Percentiles rank a stretch among this genome's conserved stretches.
phyloP scores from a whole-genome alignment of 2,329 filamentous ascomycete genomes.

The Botrytis byssoidea region DNA sequence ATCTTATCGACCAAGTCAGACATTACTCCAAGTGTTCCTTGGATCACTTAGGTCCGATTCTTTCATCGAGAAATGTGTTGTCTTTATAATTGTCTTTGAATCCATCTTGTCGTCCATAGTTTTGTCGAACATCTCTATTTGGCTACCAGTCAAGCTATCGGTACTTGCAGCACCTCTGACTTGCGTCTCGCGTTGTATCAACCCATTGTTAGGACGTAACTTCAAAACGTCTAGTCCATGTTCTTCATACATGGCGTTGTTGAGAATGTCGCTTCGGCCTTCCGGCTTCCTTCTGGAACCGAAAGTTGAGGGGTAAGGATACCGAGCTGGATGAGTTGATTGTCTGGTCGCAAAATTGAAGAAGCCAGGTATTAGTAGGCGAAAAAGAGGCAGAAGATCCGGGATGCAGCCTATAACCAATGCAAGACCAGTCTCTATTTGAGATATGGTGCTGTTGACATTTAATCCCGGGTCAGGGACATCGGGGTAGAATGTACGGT shows the following conservation, averaged over 20 bases:
- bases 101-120: not conserved
- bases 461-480: constrained; percentile 24
- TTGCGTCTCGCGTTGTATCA: not conserved
- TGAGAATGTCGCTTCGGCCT: not conserved
- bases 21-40: constrained; percentile 13
- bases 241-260: not conserved
- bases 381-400: constrained; percentile 1
- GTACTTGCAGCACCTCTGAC: constrained; percentile 6
- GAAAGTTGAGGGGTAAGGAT: not conserved
- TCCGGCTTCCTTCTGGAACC: not conserved
- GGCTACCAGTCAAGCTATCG: constrained; percentile 1
- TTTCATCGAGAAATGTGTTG: not conserved
- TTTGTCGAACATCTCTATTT: not conserved
- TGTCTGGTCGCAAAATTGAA: not conserved
- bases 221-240: not conserved
- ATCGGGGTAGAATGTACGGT: constrained; percentile 20
- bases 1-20: not conserved
- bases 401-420: constrained; percentile 25
- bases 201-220: not conserved
- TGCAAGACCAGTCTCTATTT: constrained; percentile 28
- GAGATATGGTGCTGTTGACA: constrained; percentile 28
- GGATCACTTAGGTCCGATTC: not conserved
- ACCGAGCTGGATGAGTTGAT: not conserved
- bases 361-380: not conserved
- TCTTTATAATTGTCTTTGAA: not conserved